A percentile compares a stretch with the other conserved stretches of the same genome.
Evolutionary conservation across 495 filamentous ascomycete species (phyloP).

Genomic region (Acidomyces sp.): DNA sequence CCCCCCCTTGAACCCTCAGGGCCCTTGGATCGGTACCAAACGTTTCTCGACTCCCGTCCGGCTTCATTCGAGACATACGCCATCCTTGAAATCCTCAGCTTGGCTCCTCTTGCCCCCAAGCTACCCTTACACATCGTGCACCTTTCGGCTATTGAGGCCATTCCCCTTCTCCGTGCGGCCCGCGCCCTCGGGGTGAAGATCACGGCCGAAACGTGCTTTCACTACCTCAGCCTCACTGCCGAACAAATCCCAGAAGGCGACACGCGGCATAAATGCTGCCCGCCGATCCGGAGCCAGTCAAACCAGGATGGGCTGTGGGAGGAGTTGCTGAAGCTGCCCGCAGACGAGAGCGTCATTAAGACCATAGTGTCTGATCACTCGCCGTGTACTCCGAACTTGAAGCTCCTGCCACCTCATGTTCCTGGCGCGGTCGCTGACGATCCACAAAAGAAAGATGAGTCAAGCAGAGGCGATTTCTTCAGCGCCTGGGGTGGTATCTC

Average conservation of each 20-base stretch:
- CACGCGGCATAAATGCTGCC: constrained; percentile 95
- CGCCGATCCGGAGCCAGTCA: constrained; percentile 68
- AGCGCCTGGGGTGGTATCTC: constrained; percentile 93
- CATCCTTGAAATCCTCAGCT: constrained; percentile 68
- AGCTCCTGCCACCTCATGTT: constrained; percentile 63
- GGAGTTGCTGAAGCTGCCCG: constrained; percentile 24
- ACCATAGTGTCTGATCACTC: constrained; percentile 96
- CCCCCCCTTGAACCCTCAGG: constrained; percentile 65
- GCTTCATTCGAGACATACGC: constrained; percentile 85
- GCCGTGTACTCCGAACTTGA: constrained; percentile 88
- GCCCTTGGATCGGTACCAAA: constrained; percentile 66
- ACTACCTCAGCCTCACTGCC: constrained; percentile 84
- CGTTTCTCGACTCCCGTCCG: constrained; percentile 85
- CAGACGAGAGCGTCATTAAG: constrained; percentile 68
- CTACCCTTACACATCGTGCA: constrained; percentile 92
- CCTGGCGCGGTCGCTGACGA: constrained; percentile 23
- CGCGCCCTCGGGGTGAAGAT: constrained; percentile 70
- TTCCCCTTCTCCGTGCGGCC: constrained; percentile 72
- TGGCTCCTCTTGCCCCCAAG: constrained; percentile 66
- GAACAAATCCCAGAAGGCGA: constrained; percentile 81
- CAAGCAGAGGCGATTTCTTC: constrained; percentile 85
- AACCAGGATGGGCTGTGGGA: constrained; percentile 88
- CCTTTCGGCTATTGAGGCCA: constrained; percentile 82
- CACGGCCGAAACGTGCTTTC: constrained; percentile 96
- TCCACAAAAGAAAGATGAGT: no score